Base-by-base conservation (phyloP, 306 rosid genomes). In the Cicer cuneatum region DNA sequence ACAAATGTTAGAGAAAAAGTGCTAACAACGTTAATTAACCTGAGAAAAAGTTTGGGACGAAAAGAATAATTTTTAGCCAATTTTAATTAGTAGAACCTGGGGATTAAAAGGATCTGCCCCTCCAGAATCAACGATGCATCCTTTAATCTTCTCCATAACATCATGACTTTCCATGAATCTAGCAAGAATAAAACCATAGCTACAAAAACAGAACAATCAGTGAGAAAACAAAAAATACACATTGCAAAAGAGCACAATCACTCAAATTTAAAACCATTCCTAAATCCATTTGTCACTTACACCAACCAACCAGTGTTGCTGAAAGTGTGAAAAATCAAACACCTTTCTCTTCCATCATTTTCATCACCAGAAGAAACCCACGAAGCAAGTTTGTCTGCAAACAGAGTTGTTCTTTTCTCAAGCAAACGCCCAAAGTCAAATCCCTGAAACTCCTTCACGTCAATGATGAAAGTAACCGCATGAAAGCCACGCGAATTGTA, bases 271-370 rank as follows among this genome's bases (percentile, higher is more conserved):
- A 2, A 15, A 61, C 4, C 5, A 80, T 24, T 62, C 38, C 45
- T 7, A 7, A 76, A 51, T 46, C 49, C 24, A 19, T 19, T 19
- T 24, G 29, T 24, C 10, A 78, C 93, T 69, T 89, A 93, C 97
- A 83, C 87, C 83, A 94, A 83, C 97, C 97, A 94, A 82, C 98
- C 98, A 11, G 97, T 94, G 46, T 91, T 91, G 85, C 98, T 92
- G 67, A 94, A 94, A 74, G 88, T 82, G 67, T 94, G 98, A 74
- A 94, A 91, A 43, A 92, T 69, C 89, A 94, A 68, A 62, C 77
- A 81, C 57, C 93, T 88, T 62, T 90, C 89, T 42, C 87, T 85
- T 7, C 96, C 91, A 42, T 66, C 87, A 41, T 79, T 81, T 58
- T 84, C 92, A 37, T 71, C 42, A 13, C 66, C 72, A 24, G 29